Conservation (phyloP, 768 basidiomycete species). For the Termitomyces sp. region DNA sequence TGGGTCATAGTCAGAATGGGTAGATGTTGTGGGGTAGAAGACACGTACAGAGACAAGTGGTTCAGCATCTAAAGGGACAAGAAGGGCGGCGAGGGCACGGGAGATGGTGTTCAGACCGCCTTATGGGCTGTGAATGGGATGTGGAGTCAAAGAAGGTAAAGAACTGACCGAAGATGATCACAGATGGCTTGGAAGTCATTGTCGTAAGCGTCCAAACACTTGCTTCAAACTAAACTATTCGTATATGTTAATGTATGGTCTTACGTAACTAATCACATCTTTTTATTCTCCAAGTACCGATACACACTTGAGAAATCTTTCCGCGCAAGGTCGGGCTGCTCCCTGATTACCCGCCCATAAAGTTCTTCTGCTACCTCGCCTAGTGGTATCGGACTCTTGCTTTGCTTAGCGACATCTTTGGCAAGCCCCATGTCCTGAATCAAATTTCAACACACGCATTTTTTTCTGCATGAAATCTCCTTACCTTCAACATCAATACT, state of each 20-base stretch:
- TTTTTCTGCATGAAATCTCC: neutral
- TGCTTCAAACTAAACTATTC: slow-evolving; percentile 9
- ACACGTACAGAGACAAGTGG: slow-evolving; percentile 64
- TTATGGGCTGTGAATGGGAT: slow-evolving; percentile 20
- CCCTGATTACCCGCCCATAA: slow-evolving; percentile 50
- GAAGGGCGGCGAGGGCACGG: slow-evolving; percentile 58
- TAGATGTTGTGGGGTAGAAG: slow-evolving; percentile 2
- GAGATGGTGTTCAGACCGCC: slow-evolving; percentile 82
- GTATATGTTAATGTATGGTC: slow-evolving; percentile 11
- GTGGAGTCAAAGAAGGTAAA: neutral
- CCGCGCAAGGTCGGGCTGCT: slow-evolving; percentile 52
- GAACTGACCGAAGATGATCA: slow-evolving; percentile 69
- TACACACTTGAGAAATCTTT: slow-evolving; percentile 86
- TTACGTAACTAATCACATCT: slow-evolving; percentile 14
- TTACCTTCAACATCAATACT: slow-evolving; percentile 76
- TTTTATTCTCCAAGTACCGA: slow-evolving; percentile 42
- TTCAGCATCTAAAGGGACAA: slow-evolving; percentile 65
- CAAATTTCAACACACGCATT: neutral
- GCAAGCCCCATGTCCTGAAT: slow-evolving; percentile 85
- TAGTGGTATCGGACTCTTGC: slow-evolving; percentile 53
- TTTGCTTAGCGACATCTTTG: slow-evolving; percentile 48
- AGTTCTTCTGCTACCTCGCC: slow-evolving; percentile 59
- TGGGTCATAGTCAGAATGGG: slow-evolving; percentile 14
- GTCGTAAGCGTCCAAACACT: slow-evolving; percentile 4
- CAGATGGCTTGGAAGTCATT: slow-evolving; percentile 49